Conservation (phyloP, 192 early-diverging fungal genomes). For the Backusella mclennaniae region DNA sequence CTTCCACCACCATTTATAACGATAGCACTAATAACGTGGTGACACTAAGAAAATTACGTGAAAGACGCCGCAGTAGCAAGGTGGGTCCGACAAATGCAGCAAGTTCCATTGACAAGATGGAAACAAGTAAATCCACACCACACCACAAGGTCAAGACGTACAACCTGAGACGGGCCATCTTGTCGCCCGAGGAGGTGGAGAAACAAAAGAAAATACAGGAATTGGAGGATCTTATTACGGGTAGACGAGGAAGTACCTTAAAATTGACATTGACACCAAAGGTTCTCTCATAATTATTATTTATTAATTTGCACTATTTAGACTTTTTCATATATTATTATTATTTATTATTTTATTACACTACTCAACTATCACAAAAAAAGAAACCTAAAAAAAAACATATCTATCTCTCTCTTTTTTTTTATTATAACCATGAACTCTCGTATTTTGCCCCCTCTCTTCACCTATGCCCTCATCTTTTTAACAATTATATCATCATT, state of each 20-base stretch:
- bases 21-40: not conserved
- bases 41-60: conserved; percentile 7
- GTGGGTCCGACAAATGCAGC: not conserved
- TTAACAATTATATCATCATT: not conserved
- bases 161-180: conserved; percentile 6
- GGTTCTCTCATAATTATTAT: conserved; percentile 10
- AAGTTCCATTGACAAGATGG: not conserved
- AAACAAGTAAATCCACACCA: conserved; percentile 24
- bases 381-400: not conserved
- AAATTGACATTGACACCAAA: conserved; percentile 36
- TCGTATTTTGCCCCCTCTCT: not conserved
- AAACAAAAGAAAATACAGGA: conserved; percentile 13
- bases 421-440: not conserved
- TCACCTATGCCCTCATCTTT: not conserved
- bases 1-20: not conserved
- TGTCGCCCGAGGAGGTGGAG: conserved; percentile 10
- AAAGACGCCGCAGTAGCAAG: conserved; percentile 13
- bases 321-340: not conserved
- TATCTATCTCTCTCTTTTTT: too few species aligned
- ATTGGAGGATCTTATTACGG: conserved; percentile 34
- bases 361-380: not conserved
- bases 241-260: conserved; percentile 31
- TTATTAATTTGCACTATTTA: not conserved
- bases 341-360: too few species aligned
- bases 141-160: conserved; percentile 27